Evolutionary conservation across 75 land plant genomes (phyloP), one percentile per base, ranked within the genome.

Genomic region (Cupressus sempervirens): DNA sequence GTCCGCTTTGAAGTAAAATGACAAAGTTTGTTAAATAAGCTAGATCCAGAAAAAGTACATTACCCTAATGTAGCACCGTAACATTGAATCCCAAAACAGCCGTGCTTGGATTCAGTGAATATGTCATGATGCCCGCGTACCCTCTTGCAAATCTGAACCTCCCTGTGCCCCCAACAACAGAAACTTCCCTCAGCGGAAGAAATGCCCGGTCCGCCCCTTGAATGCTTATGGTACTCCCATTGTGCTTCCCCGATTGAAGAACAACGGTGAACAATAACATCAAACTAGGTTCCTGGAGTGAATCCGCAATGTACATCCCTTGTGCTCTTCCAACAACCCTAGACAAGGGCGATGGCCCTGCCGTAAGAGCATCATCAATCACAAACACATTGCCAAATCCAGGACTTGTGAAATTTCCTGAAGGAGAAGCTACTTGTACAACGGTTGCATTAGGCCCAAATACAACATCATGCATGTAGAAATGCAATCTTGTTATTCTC

Each of bases 261-360:
- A 52, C 85, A 40, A 52, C 72, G 16, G 80, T 88, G 52, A 82
- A 67, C 50, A 72, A 67, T 76, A 88, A 58, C 45, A 83, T 76
- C 72, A 86, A 15, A 34, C 65, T 36, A 6, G 40, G 15, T 5
- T 53, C 80, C 45, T 86, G 16, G 23, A 80, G 32, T 36, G 85
- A 35, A 36, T 73, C 82, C 20, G 62, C 16, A 16, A 87, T 83
- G 82, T 83, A 86, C 84, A 88, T 81, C 48, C 88, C 89, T 14
- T 82, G 86, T 32, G 87, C 88, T 54, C 88, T 38, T 36, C 88
- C 88, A 34, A 87, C 80, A 38, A 76, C 53, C 86, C 58, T 75
- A 38, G 40, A 16, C n/a, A 20, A 12, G 72, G 58, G 67, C 3
- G 80, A 52, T 29, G 87, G 88, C n/a, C 88, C 88, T 50, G n/a